These are phyloP conservation scores for Alternaria consortialis DNA, from an alignment of 2,329 filamentous ascomycete species.

Conservation along the genomic window DNA sequence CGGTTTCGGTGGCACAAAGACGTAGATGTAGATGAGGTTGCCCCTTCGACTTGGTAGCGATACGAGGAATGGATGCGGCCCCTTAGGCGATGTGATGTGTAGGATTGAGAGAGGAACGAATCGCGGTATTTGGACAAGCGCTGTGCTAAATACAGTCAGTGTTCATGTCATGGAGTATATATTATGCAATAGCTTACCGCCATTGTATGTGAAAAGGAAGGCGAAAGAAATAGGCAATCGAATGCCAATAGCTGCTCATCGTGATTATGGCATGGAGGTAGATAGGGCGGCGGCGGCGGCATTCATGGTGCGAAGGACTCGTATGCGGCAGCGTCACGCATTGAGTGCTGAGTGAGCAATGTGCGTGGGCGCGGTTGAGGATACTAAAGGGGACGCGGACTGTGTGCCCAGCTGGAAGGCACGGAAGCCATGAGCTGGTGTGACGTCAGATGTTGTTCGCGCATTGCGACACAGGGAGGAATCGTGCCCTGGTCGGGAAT, in stretches of 20 bases:
- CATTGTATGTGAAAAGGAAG: constrained; percentile 45
- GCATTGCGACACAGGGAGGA: not conserved
- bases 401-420: constrained; percentile 16
- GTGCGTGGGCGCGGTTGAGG: constrained; percentile 1
- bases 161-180: not conserved
- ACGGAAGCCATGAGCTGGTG: constrained; percentile 11
- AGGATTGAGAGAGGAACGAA: constrained; percentile 50
- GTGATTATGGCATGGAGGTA: constrained; percentile 14
- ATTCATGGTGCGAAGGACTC: constrained; percentile 9
- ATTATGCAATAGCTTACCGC: constrained; percentile 9
- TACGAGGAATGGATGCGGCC: constrained; percentile 54
- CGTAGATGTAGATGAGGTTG: constrained; percentile 51
- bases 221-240: constrained; percentile 48
- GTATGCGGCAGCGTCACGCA: constrained; percentile 4
- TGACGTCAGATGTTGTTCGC: constrained; percentile 16
- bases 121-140: constrained; percentile 49
- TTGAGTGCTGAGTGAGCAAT: constrained; percentile 14
- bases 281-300: not conserved
- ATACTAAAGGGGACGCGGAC: constrained; percentile 7
- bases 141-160: constrained; percentile 31
- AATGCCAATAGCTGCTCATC: constrained; percentile 45
- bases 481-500: not conserved
- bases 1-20: constrained; percentile 53
- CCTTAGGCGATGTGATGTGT: constrained; percentile 51
- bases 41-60: constrained; percentile 52